phyloP scores from a whole-genome alignment of 2,329 filamentous ascomycete genomes.

The Neocucurbitaria cava region DNA sequence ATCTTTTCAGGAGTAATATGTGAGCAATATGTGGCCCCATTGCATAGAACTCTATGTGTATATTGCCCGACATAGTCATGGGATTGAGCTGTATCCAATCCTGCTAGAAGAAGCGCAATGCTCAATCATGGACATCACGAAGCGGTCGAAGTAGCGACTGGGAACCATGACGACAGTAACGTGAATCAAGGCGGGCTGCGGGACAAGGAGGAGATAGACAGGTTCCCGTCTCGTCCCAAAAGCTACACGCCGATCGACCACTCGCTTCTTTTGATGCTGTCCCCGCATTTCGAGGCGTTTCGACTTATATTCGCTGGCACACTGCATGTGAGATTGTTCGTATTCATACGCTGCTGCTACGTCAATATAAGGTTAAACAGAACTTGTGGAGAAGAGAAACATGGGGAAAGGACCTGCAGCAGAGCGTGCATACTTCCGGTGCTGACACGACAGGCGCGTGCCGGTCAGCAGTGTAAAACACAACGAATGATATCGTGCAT shows the following conservation, averaged over 20 bases:
- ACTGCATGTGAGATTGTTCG: background rate
- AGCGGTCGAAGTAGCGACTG: background rate
- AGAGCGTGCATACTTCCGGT: slow-evolving; percentile 2
- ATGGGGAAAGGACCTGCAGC: slow-evolving; percentile 7
- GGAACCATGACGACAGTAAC: background rate
- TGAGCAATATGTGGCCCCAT: background rate
- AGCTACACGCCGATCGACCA: background rate
- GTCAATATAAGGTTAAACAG: slow-evolving; percentile 13
- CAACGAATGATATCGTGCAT: slow-evolving; percentile 1
- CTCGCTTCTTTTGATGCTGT: background rate
- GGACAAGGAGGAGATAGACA: background rate
- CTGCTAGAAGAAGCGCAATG: background rate
- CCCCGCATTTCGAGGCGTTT: background rate
- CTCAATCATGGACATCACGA: background rate
- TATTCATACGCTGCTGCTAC: slow-evolving; percentile 3
- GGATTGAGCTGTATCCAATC: background rate
- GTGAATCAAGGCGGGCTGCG: background rate
- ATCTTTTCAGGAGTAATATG: background rate
- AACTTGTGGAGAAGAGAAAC: background rate
- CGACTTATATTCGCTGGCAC: background rate
- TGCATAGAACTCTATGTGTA: background rate
- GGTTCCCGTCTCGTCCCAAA: background rate
- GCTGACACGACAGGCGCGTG: background rate
- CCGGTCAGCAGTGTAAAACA: slow-evolving; percentile 12
- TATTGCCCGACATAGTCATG: slow-evolving; percentile 3